Percentiles rank a stretch among this genome's conserved stretches.
These are phyloP conservation scores for Manihot esculenta DNA, from an alignment of 441 rosid species.

Conservation along the genomic window DNA sequence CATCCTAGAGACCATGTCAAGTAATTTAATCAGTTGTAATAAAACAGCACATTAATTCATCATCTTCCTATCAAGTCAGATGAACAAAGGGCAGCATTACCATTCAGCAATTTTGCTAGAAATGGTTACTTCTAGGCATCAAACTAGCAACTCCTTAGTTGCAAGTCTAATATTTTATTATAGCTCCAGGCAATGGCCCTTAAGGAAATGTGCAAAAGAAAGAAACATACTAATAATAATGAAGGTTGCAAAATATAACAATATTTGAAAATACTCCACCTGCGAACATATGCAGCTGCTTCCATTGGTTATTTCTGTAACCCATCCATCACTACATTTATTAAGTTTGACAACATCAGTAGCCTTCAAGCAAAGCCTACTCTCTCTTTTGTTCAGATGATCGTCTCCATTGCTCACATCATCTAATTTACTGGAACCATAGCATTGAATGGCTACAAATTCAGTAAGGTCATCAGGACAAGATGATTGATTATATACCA, in stretches of 20 bases:
- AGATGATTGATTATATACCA: slow-evolving; percentile 37
- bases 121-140: neutral
- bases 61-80: slow-evolving; percentile 11
- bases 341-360: slow-evolving; percentile 59
- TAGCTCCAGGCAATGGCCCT: neutral
- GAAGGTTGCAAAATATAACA: neutral
- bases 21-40: slow-evolving; percentile 8
- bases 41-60: slow-evolving; percentile 4
- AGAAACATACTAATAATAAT: no score
- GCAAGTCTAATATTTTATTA: neutral
- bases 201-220: neutral
- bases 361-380: slow-evolving; percentile 57
- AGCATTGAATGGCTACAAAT: slow-evolving; percentile 49
- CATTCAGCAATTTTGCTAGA: neutral
- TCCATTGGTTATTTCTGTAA: slow-evolving; percentile 28
- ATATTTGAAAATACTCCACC: slow-evolving; percentile 34
- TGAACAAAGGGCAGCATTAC: neutral
- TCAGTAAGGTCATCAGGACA: slow-evolving; percentile 61
- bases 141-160: neutral
- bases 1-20: slow-evolving; percentile 44
- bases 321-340: slow-evolving; percentile 66
- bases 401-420: slow-evolving; percentile 22
- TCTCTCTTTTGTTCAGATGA: slow-evolving; percentile 26
- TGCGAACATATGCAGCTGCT: slow-evolving; percentile 55
- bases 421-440: slow-evolving; percentile 17